Conservation (phyloP, 2,329 filamentous ascomycete genomes). For the Alternaria sp. region DNA sequence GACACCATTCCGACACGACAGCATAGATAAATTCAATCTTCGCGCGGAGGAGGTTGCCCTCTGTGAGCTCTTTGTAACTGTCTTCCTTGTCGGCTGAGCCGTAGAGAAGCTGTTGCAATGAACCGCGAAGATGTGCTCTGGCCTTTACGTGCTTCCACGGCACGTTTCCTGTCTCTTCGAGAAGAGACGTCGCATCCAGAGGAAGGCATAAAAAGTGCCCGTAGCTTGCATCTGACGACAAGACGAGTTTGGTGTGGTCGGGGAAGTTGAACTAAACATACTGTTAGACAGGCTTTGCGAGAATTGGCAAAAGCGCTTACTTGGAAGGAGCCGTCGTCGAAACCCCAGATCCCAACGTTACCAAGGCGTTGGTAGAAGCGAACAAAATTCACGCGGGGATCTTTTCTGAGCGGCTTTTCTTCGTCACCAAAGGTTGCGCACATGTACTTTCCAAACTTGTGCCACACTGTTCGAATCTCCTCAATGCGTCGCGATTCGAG, state of each 20-base stretch:
- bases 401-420: constrained; percentile 56
- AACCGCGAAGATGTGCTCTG: constrained; percentile 73
- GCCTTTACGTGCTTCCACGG: constrained; percentile 72
- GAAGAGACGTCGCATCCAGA: constrained; percentile 70
- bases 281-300: constrained; percentile 4
- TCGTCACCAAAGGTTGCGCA: constrained; percentile 53
- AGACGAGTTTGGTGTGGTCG: constrained; percentile 83
- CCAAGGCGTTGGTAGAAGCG: constrained; percentile 83
- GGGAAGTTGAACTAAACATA: constrained; percentile 78
- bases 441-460: constrained; percentile 76
- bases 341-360: constrained; percentile 82
- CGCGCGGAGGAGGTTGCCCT: constrained; percentile 73
- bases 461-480: constrained; percentile 66
- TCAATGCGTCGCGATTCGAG: constrained; percentile 62
- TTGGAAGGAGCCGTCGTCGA: constrained; percentile 79
- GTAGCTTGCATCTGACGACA: constrained; percentile 75
- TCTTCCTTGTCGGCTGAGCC: constrained; percentile 56
- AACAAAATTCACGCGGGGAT: constrained; percentile 62
- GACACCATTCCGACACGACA: constrained; percentile 74
- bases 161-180: constrained; percentile 66
- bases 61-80: constrained; percentile 62
- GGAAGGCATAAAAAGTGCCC: constrained; percentile 80
- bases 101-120: constrained; percentile 75
- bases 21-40: constrained; percentile 76
- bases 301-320: constrained; percentile 50